A percentile compares a stretch with the other conserved stretches of the same genome.
These are phyloP conservation scores for Wallacemonas collosoma DNA, from an alignment of 208 protist species.

Conservation along the genomic window DNA sequence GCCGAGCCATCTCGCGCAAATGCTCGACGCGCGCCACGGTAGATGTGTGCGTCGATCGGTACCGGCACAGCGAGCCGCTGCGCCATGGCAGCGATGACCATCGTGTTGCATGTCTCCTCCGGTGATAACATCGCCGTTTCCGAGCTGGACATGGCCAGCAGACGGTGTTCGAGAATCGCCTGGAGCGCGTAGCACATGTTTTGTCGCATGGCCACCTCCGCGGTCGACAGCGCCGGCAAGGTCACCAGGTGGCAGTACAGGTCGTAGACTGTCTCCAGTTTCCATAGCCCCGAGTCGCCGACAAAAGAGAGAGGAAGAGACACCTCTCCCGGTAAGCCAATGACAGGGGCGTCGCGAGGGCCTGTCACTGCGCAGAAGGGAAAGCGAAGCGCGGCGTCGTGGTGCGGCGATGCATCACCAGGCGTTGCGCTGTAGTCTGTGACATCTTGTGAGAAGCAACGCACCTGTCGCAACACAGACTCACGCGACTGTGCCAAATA, in stretches of 20 bases:
- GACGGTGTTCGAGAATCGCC: constrained; percentile 21
- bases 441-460: constrained; percentile 5
- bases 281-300: neutral
- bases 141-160: neutral
- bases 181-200: constrained; percentile 31
- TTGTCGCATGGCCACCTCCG: constrained; percentile 15
- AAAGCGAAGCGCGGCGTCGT: neutral
- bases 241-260: constrained; percentile 20
- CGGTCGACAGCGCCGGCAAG: neutral
- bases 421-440: neutral
- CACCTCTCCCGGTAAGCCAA: neutral
- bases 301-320: neutral
- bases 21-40: neutral
- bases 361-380: neutral
- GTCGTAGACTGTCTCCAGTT: constrained; percentile 23
- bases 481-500: neutral
- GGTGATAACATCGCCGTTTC: neutral
- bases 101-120: constrained; percentile 3
- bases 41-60: neutral
- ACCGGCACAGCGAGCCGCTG: neutral
- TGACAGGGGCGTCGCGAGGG: neutral
- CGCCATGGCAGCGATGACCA: neutral
- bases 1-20: constrained; percentile 1
- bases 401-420: neutral
- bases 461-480: neutral